Conservation (phyloP, 768 basidiomycete genomes). For the Boletales sp. region DNA sequence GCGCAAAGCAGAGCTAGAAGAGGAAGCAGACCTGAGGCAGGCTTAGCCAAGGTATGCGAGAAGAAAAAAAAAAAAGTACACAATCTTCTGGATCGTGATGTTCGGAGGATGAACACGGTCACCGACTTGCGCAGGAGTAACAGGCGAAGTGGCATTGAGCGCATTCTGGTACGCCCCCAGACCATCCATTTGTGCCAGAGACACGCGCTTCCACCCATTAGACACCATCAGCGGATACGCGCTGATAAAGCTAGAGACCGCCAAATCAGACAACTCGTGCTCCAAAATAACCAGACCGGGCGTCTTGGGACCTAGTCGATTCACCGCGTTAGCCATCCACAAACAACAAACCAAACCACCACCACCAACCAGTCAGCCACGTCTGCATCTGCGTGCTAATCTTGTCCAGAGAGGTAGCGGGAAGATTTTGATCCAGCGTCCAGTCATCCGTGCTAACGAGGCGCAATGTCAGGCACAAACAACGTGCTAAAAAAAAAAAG, state of each 20-base stretch:
- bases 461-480: not conserved
- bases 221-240: constrained; percentile 59
- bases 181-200: constrained; percentile 46
- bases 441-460: constrained; percentile 70
- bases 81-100: too few relatives aligned
- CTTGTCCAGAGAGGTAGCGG: constrained; percentile 40
- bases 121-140: constrained; percentile 21
- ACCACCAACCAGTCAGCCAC: constrained; percentile 52
- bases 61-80: constrained; percentile 6
- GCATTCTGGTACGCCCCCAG: constrained; percentile 48
- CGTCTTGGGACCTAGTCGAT: constrained; percentile 51
- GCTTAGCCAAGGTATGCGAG: too few relatives aligned
- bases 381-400: constrained; percentile 49
- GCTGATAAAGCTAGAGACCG: constrained; percentile 64
- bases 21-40: too few relatives aligned
- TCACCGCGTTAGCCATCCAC: not conserved
- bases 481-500: not conserved
- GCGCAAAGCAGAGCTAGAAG: too few relatives aligned
- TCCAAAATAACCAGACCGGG: constrained; percentile 83
- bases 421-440: constrained; percentile 45
- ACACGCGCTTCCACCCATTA: constrained; percentile 69
- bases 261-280: constrained; percentile 67
- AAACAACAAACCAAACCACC: not conserved
- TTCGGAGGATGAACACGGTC: constrained; percentile 17
- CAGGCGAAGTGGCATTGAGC: constrained; percentile 26